phyloP scores from a whole-genome alignment of 164 flowering plant genomes.

The Akebia trifoliata region DNA sequence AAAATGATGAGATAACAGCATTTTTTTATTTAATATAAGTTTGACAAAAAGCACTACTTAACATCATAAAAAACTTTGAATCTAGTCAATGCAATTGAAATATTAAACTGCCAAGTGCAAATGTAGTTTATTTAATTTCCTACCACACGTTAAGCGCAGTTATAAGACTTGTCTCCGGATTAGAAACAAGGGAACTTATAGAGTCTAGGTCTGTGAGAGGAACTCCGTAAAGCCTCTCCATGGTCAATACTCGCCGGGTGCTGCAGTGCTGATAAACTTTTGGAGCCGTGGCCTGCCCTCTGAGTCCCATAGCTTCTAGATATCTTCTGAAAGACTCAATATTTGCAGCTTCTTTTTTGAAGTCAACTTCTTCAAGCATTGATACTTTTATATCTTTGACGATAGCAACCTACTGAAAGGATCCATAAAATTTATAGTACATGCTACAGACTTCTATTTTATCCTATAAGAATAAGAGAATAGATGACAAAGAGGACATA shows the following conservation, averaged over 20 bases:
- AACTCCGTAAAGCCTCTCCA: conserved; percentile 97
- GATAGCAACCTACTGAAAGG: conserved; percentile 66
- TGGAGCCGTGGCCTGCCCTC: conserved; percentile 88
- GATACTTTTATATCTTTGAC: conserved; percentile 85
- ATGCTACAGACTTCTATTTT: not conserved
- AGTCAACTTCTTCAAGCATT: conserved; percentile 98
- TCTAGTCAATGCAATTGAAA: conserved; percentile 6
- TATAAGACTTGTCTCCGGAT: conserved; percentile 83
- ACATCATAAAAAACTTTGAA: not conserved
- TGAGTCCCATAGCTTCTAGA: conserved; percentile 81
- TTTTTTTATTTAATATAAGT: not conserved
- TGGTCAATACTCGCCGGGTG: conserved; percentile 66
- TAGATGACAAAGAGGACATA: not conserved
- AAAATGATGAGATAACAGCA: not conserved
- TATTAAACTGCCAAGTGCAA: not conserved
- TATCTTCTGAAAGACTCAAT: conserved; percentile 79
- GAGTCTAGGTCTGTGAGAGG: conserved; percentile 93
- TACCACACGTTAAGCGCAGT: conserved; percentile 97
- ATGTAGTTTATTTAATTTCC: conserved; percentile 18
- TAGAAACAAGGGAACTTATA: conserved; percentile 75
- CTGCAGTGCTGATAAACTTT: conserved; percentile 73
- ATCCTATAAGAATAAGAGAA: not conserved
- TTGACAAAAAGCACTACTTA: not conserved
- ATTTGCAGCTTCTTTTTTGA: conserved; percentile 79
- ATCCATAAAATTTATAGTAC: conserved; percentile 12